Conservation (phyloP, 352 stramenopile genomes). For the Phytophthora kernoviae region DNA sequence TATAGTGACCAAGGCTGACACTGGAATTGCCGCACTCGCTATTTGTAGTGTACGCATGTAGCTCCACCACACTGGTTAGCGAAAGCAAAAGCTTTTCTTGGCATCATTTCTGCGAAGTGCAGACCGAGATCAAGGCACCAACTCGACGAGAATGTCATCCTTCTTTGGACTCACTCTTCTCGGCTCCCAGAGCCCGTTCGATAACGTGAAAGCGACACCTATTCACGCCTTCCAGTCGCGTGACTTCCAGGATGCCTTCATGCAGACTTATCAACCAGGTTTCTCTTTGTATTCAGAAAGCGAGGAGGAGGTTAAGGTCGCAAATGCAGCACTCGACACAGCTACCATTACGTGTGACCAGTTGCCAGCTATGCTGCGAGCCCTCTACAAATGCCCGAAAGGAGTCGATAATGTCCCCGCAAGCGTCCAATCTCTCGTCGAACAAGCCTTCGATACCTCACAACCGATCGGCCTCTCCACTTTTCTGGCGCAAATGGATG, state of each 20-base stretch:
- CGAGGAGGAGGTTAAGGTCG: conserved; percentile 51
- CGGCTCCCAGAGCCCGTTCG: conserved; percentile 65
- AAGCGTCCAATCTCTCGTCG: conserved; percentile 23
- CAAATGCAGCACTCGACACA: conserved; percentile 26
- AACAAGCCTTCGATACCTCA: conserved; percentile 19
- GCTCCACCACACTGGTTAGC: too few relatives aligned
- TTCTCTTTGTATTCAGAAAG: conserved; percentile 64
- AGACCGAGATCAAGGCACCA: not conserved
- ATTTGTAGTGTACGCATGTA: conserved; percentile 4
- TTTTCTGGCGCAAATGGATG: conserved; percentile 46
- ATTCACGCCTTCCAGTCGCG: conserved; percentile 54
- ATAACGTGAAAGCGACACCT: conserved; percentile 55
- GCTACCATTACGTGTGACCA: conserved; percentile 47
- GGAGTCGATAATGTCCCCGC: conserved; percentile 59
- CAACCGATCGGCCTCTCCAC: conserved; percentile 7
- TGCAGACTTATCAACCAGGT: conserved; percentile 49
- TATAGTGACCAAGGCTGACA: not conserved
- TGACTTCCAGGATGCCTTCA: conserved; percentile 70
- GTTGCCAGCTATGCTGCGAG: conserved; percentile 42
- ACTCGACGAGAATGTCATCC: conserved; percentile 36
- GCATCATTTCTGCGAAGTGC: not conserved
- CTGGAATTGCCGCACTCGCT: too few relatives aligned
- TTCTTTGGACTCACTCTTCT: conserved; percentile 73
- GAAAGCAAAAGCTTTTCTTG: not conserved
- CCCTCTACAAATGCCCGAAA: conserved; percentile 68